These are phyloP conservation scores for Gossypium davidsonii DNA, from an alignment of 441 rosid genomes.

Conservation along the genomic window DNA sequence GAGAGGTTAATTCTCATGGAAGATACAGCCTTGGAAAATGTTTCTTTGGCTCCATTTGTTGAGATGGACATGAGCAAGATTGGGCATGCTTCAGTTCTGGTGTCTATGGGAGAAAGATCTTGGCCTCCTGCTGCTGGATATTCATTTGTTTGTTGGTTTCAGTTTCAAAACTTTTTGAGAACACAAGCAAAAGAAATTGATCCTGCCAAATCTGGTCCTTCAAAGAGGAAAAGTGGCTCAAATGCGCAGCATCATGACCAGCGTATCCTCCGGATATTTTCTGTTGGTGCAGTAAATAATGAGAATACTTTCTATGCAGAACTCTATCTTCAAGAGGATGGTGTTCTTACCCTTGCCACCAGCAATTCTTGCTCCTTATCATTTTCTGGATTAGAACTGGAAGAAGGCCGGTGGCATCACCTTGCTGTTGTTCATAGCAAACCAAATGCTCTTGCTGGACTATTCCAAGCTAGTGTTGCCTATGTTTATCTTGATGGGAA, in stretches of 20 bases:
- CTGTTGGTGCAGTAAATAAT: slow-evolving; percentile 82
- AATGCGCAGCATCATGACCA: slow-evolving; percentile 53
- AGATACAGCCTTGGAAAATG: slow-evolving; percentile 56
- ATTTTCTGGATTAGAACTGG: slow-evolving; percentile 91
- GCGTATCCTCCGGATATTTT: slow-evolving; percentile 72
- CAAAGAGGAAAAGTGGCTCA: slow-evolving; percentile 38
- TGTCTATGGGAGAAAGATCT: slow-evolving; percentile 76
- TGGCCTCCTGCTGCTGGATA: slow-evolving; percentile 95
- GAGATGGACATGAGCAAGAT: slow-evolving; percentile 75
- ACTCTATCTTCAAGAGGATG: slow-evolving; percentile 95
- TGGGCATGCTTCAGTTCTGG: slow-evolving; percentile 81
- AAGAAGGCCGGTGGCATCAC: slow-evolving; percentile 99
- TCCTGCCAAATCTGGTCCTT: slow-evolving; percentile 35
- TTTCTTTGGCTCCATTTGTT: slow-evolving; percentile 72
- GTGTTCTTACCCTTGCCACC: slow-evolving; percentile 91
- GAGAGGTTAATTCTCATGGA: slow-evolving; percentile 69
- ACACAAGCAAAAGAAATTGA: slow-evolving; percentile 46
- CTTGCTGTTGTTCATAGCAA: slow-evolving; percentile 99
- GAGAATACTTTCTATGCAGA: slow-evolving; percentile 86
- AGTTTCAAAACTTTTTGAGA: slow-evolving; percentile 56
- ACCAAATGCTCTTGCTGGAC: slow-evolving; percentile 99
- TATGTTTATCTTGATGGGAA: slow-evolving; percentile 95
- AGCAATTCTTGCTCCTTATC: slow-evolving; percentile 88
- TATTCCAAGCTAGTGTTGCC: slow-evolving; percentile 99
- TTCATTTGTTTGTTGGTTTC: slow-evolving; percentile 86